Evolutionary conservation across 495 filamentous ascomycete genomes (phyloP).

Genomic region (Aspergillus taichungensis): DNA sequence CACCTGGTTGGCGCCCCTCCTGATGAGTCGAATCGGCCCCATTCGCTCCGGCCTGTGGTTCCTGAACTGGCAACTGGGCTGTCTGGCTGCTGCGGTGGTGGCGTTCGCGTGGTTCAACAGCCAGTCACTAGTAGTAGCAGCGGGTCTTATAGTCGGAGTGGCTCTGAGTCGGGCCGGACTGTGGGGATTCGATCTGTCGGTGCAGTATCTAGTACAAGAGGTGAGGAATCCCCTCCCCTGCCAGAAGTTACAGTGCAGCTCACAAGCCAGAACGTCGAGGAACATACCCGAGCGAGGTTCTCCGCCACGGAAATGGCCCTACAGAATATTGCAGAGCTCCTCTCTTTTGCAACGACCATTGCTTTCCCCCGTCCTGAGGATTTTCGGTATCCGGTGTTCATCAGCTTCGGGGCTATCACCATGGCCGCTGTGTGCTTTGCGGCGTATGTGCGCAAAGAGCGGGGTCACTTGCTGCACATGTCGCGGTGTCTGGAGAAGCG

Average conservation of each 20-base stretch:
- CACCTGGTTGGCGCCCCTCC: slow-evolving; percentile 39
- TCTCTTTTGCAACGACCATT: slow-evolving; percentile 53
- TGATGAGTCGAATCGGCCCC: slow-evolving; percentile 48
- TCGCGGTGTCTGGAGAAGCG: slow-evolving; percentile 17
- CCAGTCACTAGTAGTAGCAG: slow-evolving; percentile 26
- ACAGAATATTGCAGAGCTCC: slow-evolving; percentile 59
- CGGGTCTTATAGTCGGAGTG: slow-evolving; percentile 40
- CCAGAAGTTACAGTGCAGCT: slow-evolving; percentile 25
- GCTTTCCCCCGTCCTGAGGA: slow-evolving; percentile 46
- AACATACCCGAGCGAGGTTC: slow-evolving; percentile 45
- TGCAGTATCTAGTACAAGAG: slow-evolving; percentile 58
- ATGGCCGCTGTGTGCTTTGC: slow-evolving; percentile 46
- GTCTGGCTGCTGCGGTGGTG: slow-evolving; percentile 33
- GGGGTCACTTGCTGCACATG: slow-evolving; percentile 56
- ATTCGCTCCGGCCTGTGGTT: slow-evolving; percentile 56
- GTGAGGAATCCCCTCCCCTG: slow-evolving; percentile 24
- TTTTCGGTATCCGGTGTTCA: slow-evolving; percentile 52
- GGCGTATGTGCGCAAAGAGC: slow-evolving; percentile 43
- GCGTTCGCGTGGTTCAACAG: slow-evolving; percentile 29
- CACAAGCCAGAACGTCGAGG: slow-evolving; percentile 18
- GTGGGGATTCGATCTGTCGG: slow-evolving; percentile 60
- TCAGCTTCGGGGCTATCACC: slow-evolving; percentile 44
- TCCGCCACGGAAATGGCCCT: slow-evolving; percentile 51
- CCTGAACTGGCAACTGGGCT: slow-evolving; percentile 51
- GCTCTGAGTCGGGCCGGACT: slow-evolving; percentile 54